Percentiles rank a stretch among this genome's conserved stretches.
Conservation (phyloP, 2,329 filamentous ascomycete genomes). For the Penicillium sp. region DNA sequence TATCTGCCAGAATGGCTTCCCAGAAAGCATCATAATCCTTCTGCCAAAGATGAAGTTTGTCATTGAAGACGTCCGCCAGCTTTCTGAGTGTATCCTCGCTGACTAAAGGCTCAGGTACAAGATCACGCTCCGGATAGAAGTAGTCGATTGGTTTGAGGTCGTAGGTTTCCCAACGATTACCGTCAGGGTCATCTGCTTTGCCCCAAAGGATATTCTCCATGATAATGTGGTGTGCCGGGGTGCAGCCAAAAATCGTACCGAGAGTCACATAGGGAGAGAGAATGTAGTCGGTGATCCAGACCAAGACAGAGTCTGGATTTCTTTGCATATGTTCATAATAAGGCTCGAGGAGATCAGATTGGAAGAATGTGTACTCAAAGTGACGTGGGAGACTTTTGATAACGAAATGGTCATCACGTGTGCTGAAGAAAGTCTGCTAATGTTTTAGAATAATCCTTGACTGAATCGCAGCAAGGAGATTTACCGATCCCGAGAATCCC, state of each 20-base stretch:
- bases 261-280: constrained; percentile 54
- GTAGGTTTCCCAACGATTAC: constrained; percentile 62
- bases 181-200: constrained; percentile 43
- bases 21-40: constrained; percentile 56
- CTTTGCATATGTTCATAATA: constrained; percentile 62
- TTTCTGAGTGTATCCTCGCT: constrained; percentile 62
- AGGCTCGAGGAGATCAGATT: constrained; percentile 59
- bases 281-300: constrained; percentile 68
- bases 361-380: constrained; percentile 68
- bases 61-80: constrained; percentile 63
- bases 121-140: constrained; percentile 70
- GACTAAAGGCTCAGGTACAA: constrained; percentile 60
- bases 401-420: constrained; percentile 61
- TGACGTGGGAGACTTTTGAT: constrained; percentile 66
- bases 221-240: constrained; percentile 67
- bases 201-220: constrained; percentile 73
- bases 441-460: not conserved
- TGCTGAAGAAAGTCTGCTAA: constrained; percentile 63
- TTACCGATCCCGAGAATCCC: constrained; percentile 66
- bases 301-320: constrained; percentile 58
- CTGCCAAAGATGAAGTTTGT: constrained; percentile 57
- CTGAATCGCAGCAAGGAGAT: not conserved
- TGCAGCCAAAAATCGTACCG: constrained; percentile 56
- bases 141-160: constrained; percentile 71
- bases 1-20: constrained; percentile 56